Conservation (phyloP, 2,329 filamentous ascomycete species). For the Atkinsonella texensis region DNA sequence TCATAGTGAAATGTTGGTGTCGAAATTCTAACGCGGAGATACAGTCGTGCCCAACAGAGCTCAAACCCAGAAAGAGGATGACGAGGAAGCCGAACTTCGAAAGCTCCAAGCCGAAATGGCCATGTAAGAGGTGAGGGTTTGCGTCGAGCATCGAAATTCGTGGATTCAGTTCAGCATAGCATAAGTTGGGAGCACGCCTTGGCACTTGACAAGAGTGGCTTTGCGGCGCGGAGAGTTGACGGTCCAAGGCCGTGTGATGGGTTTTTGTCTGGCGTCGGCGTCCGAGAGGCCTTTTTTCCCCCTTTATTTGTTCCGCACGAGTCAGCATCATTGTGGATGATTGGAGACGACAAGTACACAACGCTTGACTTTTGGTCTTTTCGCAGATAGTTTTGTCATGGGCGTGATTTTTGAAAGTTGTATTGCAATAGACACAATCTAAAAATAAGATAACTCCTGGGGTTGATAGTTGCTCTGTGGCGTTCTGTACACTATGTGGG, state of each 20-base stretch:
- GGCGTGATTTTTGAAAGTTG: background rate
- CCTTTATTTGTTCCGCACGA: background rate
- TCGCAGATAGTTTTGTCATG: background rate
- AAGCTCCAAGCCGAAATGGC: constrained; percentile 96
- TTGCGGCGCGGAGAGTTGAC: background rate
- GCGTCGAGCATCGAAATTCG: background rate
- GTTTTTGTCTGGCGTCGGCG: constrained; percentile 22
- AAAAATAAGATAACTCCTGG: background rate
- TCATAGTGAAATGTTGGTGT: background rate
- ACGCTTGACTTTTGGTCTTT: background rate
- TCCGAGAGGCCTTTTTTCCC: constrained; percentile 11
- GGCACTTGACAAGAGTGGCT: background rate
- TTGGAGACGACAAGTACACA: constrained; percentile 1
- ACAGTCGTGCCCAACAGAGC: constrained; percentile 22
- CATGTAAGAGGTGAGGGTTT: constrained; percentile 44
- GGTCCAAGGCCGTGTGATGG: constrained; percentile 12
- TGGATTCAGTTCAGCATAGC: constrained; percentile 6
- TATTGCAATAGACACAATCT: constrained; percentile 2
- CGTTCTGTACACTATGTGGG: too few species aligned
- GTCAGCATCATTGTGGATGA: background rate
- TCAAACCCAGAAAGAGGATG: constrained; percentile 60
- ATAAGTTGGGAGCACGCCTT: constrained; percentile 1
- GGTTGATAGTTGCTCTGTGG: too few species aligned
- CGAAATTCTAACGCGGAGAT: constrained; percentile 4
- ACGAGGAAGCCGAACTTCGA: constrained; percentile 88